Conservation (phyloP, 345 rosid species). For the Psidium guajava region DNA sequence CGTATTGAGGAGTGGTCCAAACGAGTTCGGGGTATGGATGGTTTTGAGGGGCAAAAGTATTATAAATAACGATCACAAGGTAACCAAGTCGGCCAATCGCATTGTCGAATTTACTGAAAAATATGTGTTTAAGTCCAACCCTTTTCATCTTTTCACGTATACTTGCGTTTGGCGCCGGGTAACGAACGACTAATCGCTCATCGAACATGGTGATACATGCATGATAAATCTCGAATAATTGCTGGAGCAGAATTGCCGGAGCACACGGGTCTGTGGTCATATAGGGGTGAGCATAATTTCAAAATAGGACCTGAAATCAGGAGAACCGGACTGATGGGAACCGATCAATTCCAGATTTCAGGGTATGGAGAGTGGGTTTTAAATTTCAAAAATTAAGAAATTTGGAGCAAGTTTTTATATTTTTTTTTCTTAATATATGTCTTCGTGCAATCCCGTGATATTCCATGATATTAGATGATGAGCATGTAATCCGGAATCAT, state of each 20-base stretch:
- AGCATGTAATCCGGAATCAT: too few species aligned
- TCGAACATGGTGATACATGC: accelerated
- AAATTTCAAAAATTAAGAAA: too few species aligned
- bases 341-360: too few species aligned
- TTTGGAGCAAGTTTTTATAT: too few species aligned
- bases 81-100: neutral
- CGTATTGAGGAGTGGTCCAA: neutral
- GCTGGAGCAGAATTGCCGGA: neutral
- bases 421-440: too few species aligned
- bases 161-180: accelerated
- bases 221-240: neutral
- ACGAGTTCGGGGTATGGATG: neutral
- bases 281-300: too few species aligned
- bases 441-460: too few species aligned
- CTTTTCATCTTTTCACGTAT: accelerated
- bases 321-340: too few species aligned
- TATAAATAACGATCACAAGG: neutral
- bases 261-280: accelerated
- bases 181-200: accelerated
- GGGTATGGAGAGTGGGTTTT: too few species aligned
- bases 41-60: neutral
- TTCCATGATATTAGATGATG: too few species aligned
- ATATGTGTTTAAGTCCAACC: accelerated
- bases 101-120: too few species aligned
- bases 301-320: too few species aligned